Evolutionary conservation across 352 stramenopile genomes (phyloP), one percentile per base, ranked within the genome.

Genomic region (Pythium phragmitis): DNA sequence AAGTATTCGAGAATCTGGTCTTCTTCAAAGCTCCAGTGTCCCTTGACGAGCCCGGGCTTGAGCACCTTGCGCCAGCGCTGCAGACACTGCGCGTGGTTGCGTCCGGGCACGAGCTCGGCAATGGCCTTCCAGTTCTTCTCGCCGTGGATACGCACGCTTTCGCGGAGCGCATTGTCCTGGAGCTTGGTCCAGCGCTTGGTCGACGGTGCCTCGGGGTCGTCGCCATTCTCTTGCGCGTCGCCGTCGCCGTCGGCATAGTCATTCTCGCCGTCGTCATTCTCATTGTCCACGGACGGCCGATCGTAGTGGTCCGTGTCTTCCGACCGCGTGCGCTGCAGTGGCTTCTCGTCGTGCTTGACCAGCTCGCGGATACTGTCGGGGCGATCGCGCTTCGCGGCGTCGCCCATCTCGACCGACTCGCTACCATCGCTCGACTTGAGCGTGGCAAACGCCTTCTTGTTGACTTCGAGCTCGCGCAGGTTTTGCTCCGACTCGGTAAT

Each of bases 21-120:
- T 66, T 98, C 96, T 68, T 98, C 89, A 58, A 96, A 93, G 34
- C 85, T 97, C 96, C 96, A 98, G 57, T 96, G 92, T 48, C 94
- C 94, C 71, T 99, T 99, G 36, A 97, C 90, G 6, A 98, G 78
- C 37, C 94, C 96, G 13, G 96, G 95, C 67, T 97, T 97, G 36
- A 99, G 82, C 46, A 99, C 88, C 69, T 97, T 97, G 39, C 87
- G 84, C 89, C 89, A 97, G 34, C 89, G 82, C 69, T 97, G 89
- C 51, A 96, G 69, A 49, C 89, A 97, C 72, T 97, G 89, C 4
- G 87, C 85, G 63, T 96, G 87, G 64, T 94, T 93, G 17, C 89
- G 85, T 46, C 82, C 83, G 12, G 84, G 82, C 43, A 96, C 87
- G 5, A 92, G 70, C 60, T 92, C 82, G 4, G 89, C 89, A 55